These are phyloP conservation scores for Arthrobotrys conoides DNA, from an alignment of 2,329 filamentous ascomycete genomes.

Conservation along the genomic window DNA sequence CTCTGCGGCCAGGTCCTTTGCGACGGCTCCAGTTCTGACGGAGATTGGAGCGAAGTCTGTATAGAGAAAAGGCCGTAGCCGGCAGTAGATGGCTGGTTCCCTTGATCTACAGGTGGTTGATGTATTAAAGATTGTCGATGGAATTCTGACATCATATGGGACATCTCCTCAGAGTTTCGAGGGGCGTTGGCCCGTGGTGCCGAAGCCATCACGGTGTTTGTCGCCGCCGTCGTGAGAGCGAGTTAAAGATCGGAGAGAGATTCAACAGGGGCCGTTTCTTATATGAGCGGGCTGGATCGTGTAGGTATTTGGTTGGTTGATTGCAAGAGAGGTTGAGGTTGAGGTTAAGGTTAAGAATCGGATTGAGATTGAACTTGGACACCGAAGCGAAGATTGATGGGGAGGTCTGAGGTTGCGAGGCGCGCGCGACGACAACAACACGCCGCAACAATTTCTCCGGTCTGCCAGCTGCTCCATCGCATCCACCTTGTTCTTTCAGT, in stretches of 20 bases:
- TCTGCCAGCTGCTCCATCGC: constrained; percentile 6
- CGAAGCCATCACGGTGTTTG: constrained; percentile 22
- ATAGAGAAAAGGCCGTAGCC: constrained; percentile 53
- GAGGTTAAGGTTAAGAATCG: neutral
- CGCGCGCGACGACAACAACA: constrained; percentile 30
- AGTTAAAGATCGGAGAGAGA: neutral
- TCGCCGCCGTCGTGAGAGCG: neutral
- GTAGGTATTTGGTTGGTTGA: neutral
- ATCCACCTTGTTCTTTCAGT: constrained; percentile 18
- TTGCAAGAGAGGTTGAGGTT: constrained; percentile 1
- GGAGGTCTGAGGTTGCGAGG: neutral
- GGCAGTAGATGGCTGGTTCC: constrained; percentile 45
- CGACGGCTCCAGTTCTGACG: constrained; percentile 47
- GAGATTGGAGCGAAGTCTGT: constrained; percentile 43
- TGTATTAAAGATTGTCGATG: constrained; percentile 52
- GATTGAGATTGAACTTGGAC: neutral
- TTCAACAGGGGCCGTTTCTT: neutral
- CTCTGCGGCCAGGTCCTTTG: constrained; percentile 53
- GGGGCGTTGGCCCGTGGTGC: constrained; percentile 27
- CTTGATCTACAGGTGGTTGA: constrained; percentile 44
- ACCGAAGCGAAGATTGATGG: no score
- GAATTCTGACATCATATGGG: constrained; percentile 55
- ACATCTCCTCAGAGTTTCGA: constrained; percentile 56
- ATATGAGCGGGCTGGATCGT: neutral
- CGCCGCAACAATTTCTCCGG: constrained; percentile 12